These are phyloP conservation scores for Microbotryum saponariae DNA, from an alignment of 1,284 basidiomycete species.

Conservation along the genomic window DNA sequence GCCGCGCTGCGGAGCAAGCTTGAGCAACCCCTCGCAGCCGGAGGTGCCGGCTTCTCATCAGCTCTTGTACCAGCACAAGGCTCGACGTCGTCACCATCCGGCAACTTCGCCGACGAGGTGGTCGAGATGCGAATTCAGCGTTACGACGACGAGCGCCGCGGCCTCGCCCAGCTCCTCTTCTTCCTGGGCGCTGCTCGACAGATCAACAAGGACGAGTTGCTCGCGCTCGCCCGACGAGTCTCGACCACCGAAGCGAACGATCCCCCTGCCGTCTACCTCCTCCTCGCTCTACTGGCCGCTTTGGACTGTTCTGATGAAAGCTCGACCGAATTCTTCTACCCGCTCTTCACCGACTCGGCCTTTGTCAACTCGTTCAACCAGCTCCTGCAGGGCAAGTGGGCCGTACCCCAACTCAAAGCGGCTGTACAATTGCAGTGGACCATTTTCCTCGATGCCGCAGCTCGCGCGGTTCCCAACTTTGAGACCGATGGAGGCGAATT, in stretches of 20 bases:
- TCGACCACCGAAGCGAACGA: slow-evolving; percentile 53
- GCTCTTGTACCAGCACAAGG: slow-evolving; percentile 37
- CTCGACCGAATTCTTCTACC: slow-evolving; percentile 30
- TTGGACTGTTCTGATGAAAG: slow-evolving; percentile 48
- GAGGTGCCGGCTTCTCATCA: slow-evolving; percentile 42
- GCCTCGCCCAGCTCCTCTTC: slow-evolving; percentile 56
- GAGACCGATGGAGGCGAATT: slow-evolving; percentile 61
- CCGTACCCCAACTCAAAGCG: slow-evolving; percentile 65
- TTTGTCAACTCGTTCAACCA: slow-evolving; percentile 40
- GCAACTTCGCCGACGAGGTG: slow-evolving; percentile 56
- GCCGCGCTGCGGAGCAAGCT: slow-evolving; percentile 29
- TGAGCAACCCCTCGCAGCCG: slow-evolving; percentile 53
- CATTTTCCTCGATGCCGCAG: slow-evolving; percentile 65
- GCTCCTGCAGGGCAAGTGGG: slow-evolving; percentile 53
- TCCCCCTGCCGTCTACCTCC: slow-evolving; percentile 60
- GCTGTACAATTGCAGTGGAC: slow-evolving; percentile 77
- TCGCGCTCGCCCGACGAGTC: slow-evolving; percentile 59
- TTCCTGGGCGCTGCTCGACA: slow-evolving; percentile 58
- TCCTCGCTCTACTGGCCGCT: slow-evolving; percentile 58
- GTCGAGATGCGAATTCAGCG: slow-evolving; percentile 60
- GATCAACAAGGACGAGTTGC: slow-evolving; percentile 54
- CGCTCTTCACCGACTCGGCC: slow-evolving; percentile 36
- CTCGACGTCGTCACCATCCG: slow-evolving; percentile 41
- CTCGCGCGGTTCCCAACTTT: slow-evolving; percentile 59
- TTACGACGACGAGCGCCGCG: slow-evolving; percentile 61